Evolutionary conservation across 1,284 basidiomycete genomes (phyloP), one percentile per base, ranked within the genome.

Genomic region (Mycena citricolor): DNA sequence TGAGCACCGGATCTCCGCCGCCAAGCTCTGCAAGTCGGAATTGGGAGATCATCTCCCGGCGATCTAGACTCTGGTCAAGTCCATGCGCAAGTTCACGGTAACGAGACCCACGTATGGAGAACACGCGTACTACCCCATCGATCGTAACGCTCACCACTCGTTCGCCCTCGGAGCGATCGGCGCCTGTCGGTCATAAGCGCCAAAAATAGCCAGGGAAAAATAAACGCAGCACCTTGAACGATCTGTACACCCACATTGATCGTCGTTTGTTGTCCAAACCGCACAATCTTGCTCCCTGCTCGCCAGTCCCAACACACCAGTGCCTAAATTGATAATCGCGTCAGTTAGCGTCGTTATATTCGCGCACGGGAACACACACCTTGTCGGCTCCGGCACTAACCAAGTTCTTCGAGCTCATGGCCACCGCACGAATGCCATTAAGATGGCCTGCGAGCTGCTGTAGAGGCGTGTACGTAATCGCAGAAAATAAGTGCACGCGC

Each of bases 261-360:
- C 12, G 92, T 94, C 22, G 90, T 94, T 68, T 94, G 92, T 62
- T 95, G 92, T 1, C 92, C 92, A 57, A 94, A 94, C 7, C 90
- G 74, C 17, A 93, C 87, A 35, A 94, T 81, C 70, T 94, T 94
- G 23, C 81, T 83, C 2, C 92, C 92, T 10, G 81, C 71, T 5
- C 86, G 75, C 88, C 86, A 90, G 61, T 89, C 83, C 91, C 92
- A 94, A 52, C 90, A 91, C 6, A 94, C 90, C n/a, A 94, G 74
- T 0, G 90, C 92, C 51, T 52, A 32, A 59, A 29, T 11, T 29
- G n/a, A 31, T 5, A 14, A n/a, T 87, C 86, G 57, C 87, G 86
- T 4, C 2, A 22, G 29, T 56, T 36, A 45, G 44, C 33, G 58
- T 62, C n/a, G 68, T 70, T 24, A 68, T 68, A 26, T 13, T 13